Evolutionary conservation across 176 grass and related monocot genomes (phyloP).

Genomic region (Urochloa ruziziensis): DNA sequence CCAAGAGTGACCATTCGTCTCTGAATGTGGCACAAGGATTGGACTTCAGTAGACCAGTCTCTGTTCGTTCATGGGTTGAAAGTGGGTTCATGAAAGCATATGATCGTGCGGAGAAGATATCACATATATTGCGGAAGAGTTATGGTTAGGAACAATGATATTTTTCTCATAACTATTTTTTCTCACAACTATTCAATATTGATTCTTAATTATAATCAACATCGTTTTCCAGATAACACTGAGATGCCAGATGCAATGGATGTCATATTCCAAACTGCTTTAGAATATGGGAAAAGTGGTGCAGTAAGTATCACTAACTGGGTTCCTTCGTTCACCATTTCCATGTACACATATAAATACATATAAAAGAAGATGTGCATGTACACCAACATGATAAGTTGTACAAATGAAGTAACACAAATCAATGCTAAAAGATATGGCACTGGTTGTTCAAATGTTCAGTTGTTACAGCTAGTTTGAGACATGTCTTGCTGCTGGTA

Average conservation of each 20-base stretch:
- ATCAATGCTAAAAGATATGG: background rate
- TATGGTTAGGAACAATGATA: slow-evolving; percentile 46
- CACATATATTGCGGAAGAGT: slow-evolving; percentile 37
- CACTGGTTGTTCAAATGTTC: background rate
- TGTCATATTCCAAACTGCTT: slow-evolving; percentile 71
- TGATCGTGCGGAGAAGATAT: slow-evolving; percentile 69
- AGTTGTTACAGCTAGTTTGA: background rate
- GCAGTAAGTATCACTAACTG: slow-evolving; percentile 49
- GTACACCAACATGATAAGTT: background rate
- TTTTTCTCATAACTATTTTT: too few relatives aligned
- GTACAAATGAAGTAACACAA: background rate
- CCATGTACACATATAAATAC: background rate
- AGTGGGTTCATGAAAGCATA: slow-evolving; percentile 68
- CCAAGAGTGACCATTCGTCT: slow-evolving; percentile 20
- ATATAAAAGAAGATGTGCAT: background rate
- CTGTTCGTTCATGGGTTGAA: slow-evolving; percentile 58
- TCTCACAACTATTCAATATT: background rate
- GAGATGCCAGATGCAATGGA: slow-evolving; percentile 80
- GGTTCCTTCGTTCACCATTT: background rate
- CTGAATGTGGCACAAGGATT: slow-evolving; percentile 34
- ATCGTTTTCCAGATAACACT: slow-evolving; percentile 44
- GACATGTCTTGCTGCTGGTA: background rate
- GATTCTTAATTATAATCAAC: slow-evolving; percentile 13
- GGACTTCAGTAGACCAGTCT: slow-evolving; percentile 41
- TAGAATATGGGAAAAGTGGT: slow-evolving; percentile 53